Evolutionary conservation across 176 grass and related monocot species (phyloP), one percentile per base, ranked within the genome.

Genomic region (Elaeis guineensis): DNA sequence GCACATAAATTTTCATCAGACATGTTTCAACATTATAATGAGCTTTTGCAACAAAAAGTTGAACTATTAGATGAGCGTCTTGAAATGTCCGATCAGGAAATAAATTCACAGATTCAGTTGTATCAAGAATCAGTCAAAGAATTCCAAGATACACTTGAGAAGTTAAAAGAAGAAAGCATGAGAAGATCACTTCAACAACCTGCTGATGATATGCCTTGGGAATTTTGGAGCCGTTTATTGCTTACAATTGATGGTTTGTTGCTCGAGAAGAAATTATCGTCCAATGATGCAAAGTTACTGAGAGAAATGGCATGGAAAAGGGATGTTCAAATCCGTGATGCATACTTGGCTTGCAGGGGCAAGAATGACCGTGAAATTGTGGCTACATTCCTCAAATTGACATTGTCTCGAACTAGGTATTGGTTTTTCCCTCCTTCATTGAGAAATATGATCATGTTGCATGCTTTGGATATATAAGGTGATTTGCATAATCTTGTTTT

Each of bases 231-330:
- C 67, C 80, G 55, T 59, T 82, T 97, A 55, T 78, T 67, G 50
- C 80, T 97, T 66, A 35, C 86, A 69, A 84, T 83, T 78, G 92
- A 97, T 63, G 75, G 92, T 24, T 97, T 84, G 92, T 91, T 85
- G 9, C 80, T 97, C 66, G 92, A 97, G 66, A 97, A 91, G 72
- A 97, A 88, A 74, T 76, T 97, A 72, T 78, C 84, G 62, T 51
- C 32, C 25, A 74, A 61, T 50, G 84, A 91, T 78, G 78, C 83
- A 67, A 79, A 70, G 29, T 66, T 66, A 14, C 73, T 97, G 39
- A 76, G 87, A 69, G 78, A 85, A 79, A 79, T 97, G 84, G 78
- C 75, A 69, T 73, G 72, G 76, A 87, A 91, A 62, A 88, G 76
- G 79, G 87, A 97, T 76, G 72, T 17, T 68, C 61, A 24, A 29